Conservation (phyloP, 306 rosid species). For the Prunus mongolica region DNA sequence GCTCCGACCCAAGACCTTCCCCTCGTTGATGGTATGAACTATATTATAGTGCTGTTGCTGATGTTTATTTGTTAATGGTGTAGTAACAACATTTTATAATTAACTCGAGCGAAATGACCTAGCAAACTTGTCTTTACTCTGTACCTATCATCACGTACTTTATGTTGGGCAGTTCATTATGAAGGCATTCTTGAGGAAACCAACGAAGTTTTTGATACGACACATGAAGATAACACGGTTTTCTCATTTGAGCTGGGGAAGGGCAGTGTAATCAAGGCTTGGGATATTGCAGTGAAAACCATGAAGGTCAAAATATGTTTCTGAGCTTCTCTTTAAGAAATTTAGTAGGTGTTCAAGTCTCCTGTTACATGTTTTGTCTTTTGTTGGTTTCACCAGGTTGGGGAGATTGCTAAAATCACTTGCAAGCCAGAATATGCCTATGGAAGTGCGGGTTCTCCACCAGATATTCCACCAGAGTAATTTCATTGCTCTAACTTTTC, state of each 20-base stretch:
- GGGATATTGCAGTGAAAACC: slow-evolving; percentile 90
- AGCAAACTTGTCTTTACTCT: not conserved
- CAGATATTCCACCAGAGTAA: slow-evolving; percentile 94
- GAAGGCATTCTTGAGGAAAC: slow-evolving; percentile 81
- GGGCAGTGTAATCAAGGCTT: slow-evolving; percentile 86
- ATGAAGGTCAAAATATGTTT: slow-evolving; percentile 64
- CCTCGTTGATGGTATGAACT: slow-evolving; percentile 76
- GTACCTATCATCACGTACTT: not conserved
- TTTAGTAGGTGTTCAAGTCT: not conserved
- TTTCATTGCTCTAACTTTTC: not conserved
- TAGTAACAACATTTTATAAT: not conserved
- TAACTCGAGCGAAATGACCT: not conserved
- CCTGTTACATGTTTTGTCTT: slow-evolving; percentile 17
- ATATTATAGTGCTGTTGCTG: not conserved
- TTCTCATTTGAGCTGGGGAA: slow-evolving; percentile 95
- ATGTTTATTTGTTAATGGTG: not conserved
- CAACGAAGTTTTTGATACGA: slow-evolving; percentile 86
- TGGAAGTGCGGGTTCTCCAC: slow-evolving; percentile 92
- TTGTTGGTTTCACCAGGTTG: slow-evolving; percentile 48
- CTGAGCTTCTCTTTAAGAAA: not conserved
- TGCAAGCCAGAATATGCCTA: slow-evolving; percentile 96
- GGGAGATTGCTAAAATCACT: slow-evolving; percentile 83
- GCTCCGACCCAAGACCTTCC: slow-evolving; percentile 85
- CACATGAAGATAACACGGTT: slow-evolving; percentile 81
- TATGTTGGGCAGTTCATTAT: slow-evolving; percentile 68